Evolutionary conservation across 176 grass and related monocot genomes (phyloP).

Genomic region (Triticum dicoccoides): DNA sequence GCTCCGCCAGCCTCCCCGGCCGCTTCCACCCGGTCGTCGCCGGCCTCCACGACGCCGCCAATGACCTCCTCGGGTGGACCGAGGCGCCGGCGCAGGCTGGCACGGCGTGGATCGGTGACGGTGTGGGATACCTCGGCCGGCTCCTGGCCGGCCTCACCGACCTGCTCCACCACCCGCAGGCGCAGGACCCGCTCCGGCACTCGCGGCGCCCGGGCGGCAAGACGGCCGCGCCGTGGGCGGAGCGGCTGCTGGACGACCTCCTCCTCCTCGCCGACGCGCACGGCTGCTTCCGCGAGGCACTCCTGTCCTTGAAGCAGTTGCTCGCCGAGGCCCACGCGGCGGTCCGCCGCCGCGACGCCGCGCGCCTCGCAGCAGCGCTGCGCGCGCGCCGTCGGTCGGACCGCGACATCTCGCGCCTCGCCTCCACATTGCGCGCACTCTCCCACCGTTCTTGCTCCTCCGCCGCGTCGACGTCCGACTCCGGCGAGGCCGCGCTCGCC

Average conservation of each 20-base stretch:
- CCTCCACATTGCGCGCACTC: conserved; percentile 39
- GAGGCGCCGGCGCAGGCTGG: neutral
- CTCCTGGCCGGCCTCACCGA: conserved; percentile 27
- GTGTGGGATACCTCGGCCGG: neutral
- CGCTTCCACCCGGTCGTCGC: conserved; percentile 61
- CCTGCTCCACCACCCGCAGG: conserved; percentile 56
- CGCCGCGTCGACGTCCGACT: neutral
- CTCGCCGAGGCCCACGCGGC: conserved; percentile 52
- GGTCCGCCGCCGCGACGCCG: conserved; percentile 34
- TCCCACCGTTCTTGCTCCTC: neutral
- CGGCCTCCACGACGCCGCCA: conserved; percentile 37
- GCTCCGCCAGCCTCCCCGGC: conserved; percentile 51
- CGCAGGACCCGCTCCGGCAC: conserved; percentile 39
- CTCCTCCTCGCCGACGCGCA: conserved; percentile 53
- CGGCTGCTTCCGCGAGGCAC: conserved; percentile 52
- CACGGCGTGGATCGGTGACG: conserved; percentile 40
- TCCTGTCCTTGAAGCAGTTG: conserved; percentile 37
- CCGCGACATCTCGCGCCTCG: conserved; percentile 45
- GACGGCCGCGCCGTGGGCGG: conserved; percentile 6
- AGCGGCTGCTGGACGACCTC: conserved; percentile 59
- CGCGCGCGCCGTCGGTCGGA: conserved; percentile 40
- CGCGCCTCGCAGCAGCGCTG: conserved; percentile 38
- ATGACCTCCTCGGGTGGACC: conserved; percentile 29
- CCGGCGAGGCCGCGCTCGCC: conserved; percentile 35
- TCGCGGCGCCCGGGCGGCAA: neutral